A percentile compares a stretch with the other conserved stretches of the same genome.
These are phyloP conservation scores for Globisporangium solare DNA, from an alignment of 352 stramenopile species.

Conservation along the genomic window DNA sequence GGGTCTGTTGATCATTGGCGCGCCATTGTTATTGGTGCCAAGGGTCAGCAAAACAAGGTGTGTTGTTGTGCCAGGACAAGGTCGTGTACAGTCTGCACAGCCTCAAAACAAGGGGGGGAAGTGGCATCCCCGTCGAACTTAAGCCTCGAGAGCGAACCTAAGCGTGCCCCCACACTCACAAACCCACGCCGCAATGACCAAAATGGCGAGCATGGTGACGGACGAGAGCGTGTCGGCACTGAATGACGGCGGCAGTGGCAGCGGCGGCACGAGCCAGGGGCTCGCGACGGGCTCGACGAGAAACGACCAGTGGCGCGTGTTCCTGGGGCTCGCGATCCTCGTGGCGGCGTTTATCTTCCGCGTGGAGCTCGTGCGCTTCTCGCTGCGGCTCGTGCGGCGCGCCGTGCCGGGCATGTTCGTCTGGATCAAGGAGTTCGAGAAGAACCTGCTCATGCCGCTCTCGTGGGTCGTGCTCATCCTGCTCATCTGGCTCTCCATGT, in stretches of 20 bases:
- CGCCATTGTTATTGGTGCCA: too few relatives aligned
- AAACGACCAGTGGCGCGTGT: constrained; percentile 69
- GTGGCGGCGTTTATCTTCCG: constrained; percentile 64
- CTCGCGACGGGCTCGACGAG: constrained; percentile 16
- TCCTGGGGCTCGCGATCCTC: constrained; percentile 70
- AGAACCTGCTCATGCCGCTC: constrained; percentile 64
- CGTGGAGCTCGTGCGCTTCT: constrained; percentile 73
- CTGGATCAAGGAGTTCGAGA: constrained; percentile 86
- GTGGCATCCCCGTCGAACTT: too few relatives aligned
- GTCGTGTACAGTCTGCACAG: too few relatives aligned
- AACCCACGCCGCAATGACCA: too few relatives aligned
- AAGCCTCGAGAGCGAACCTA: too few relatives aligned
- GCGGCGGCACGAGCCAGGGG: constrained; percentile 3
- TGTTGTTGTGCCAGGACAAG: too few relatives aligned
- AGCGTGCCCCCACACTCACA: too few relatives aligned
- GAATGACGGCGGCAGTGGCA: not conserved
- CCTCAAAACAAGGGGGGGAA: too few relatives aligned
- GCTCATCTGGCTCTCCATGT: constrained; percentile 57
- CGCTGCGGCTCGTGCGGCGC: constrained; percentile 57
- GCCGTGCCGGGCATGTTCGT: constrained; percentile 48
- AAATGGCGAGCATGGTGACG: too few relatives aligned
- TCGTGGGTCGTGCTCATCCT: constrained; percentile 84
- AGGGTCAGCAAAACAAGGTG: too few relatives aligned
- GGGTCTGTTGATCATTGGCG: too few relatives aligned
- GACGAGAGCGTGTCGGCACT: too few relatives aligned